A percentile compares a stretch with the other conserved stretches of the same genome.
Evolutionary conservation across 371 early-diverging fungal species (phyloP).

Genomic region (Capillidium rhysosporum): DNA sequence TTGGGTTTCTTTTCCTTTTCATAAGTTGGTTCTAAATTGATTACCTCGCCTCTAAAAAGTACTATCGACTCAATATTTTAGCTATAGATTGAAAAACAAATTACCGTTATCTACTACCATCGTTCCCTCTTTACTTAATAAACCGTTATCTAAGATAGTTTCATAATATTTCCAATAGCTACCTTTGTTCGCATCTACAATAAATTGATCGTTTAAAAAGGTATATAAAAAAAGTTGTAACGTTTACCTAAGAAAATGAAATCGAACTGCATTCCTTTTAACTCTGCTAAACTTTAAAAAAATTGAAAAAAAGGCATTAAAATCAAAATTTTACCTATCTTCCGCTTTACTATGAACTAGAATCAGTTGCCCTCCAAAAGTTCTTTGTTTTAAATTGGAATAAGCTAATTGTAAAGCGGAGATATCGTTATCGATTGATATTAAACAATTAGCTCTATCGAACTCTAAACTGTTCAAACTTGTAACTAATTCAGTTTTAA

Average conservation of each 20-base stretch:
- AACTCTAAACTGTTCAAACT: too few species aligned
- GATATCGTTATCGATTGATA: too few species aligned
- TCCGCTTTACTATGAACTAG: too few species aligned
- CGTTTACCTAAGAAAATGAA: constrained; percentile 1
- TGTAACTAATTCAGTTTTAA: too few species aligned
- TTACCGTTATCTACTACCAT: constrained; percentile 4
- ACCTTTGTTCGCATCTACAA: not conserved
- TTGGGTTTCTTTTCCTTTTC: not conserved
- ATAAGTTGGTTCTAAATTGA: not conserved
- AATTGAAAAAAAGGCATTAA: too few species aligned
- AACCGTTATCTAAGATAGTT: not conserved
- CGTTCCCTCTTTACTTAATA: not conserved
- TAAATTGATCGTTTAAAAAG: not conserved
- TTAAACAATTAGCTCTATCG: too few species aligned
- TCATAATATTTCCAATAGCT: not conserved
- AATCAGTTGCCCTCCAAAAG: too few species aligned
- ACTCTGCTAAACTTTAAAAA: too few species aligned
- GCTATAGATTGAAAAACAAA: too few species aligned
- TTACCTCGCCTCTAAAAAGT: not conserved
- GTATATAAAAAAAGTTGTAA: not conserved
- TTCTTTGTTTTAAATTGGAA: too few species aligned
- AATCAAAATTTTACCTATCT: too few species aligned
- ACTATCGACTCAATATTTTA: not conserved
- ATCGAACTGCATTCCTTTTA: not conserved
- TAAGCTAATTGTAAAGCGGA: too few species aligned